Percentiles rank a stretch among this genome's conserved stretches.
Conservation (phyloP, 192 early-diverging fungal species). For the Linnemannia elongata region DNA sequence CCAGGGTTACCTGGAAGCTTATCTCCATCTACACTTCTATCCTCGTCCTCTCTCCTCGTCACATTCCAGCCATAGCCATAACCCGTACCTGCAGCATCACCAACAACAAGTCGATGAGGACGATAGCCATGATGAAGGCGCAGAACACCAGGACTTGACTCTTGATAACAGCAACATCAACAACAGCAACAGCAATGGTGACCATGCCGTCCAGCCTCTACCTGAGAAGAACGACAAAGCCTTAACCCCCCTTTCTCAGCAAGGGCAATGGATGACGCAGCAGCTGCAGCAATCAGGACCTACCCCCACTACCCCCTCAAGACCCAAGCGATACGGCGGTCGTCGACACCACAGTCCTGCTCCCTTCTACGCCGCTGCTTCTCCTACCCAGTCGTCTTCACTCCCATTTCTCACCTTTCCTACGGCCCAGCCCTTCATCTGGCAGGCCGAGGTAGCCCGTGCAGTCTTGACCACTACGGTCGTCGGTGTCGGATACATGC, state of each 20-base stretch:
- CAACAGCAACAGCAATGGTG: not conserved
- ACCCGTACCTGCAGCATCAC: not conserved
- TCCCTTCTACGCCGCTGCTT: not conserved
- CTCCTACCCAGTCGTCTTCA: not conserved
- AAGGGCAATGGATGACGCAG: not conserved
- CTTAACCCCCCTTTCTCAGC: not conserved
- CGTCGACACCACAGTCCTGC: not conserved
- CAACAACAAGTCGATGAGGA: not conserved
- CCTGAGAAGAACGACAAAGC: not conserved
- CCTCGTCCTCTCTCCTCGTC: not conserved
- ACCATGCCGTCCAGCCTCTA: not conserved
- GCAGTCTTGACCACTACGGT: constrained; percentile 56
- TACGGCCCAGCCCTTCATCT: constrained; percentile 58
- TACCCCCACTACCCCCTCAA: not conserved
- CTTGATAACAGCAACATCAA: not conserved
- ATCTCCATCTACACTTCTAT: constrained; percentile 51
- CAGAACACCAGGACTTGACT: not conserved
- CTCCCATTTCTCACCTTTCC: constrained; percentile 32
- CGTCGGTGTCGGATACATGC: constrained; percentile 59
- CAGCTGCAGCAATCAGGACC: not conserved
- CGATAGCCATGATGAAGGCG: not conserved
- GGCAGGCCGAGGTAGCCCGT: constrained; percentile 60
- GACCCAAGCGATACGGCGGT: not conserved
- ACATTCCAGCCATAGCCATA: not conserved
- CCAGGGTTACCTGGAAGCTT: constrained; percentile 58